Evolutionary conservation across 2,329 filamentous ascomycete genomes (phyloP), one percentile per base, ranked within the genome.

Genomic region (Pseudogymnoascus pannorum): DNA sequence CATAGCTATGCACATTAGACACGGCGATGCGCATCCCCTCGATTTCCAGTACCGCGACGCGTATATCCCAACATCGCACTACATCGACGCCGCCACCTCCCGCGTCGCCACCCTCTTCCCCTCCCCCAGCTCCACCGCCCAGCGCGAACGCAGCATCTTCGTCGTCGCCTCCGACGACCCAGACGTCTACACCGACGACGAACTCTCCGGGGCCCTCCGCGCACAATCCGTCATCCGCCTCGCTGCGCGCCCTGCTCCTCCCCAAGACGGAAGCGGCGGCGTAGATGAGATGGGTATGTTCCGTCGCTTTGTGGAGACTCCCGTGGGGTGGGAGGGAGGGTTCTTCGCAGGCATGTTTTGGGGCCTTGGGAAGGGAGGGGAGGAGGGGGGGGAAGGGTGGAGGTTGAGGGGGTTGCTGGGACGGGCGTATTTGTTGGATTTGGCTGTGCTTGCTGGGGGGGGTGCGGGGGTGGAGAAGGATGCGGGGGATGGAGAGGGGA

Each of bases 271-370:
- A n/a, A n/a, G n/a, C n/a, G n/a, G n/a, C n/a, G n/a, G n/a, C n/a
- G n/a, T n/a, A n/a, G 74, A 70, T 62, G 74, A 72, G 14, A 5
- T 4, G 2, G 71, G 74, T 2, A 76, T 81, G 5, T 83, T 88
- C 70, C 80, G 81, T 66, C 84, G 82, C 67, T 90, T 89, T 71
- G 81, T 89, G 35, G 89, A 92, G 63, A 87, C 92, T 70, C 83
- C 86, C 1, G 86, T 90, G 40, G 91, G 91, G 29, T 95, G 91
- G 91, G 91, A 95, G 72, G 91, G 91, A 16, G 91, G 91, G 1
- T 96, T 95, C 77, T 95, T 88, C 74, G 81, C 83, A 12, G 82
- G 85, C 68, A 87, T 94, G 75, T 95, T 95, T 74, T 92, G 88
- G 84, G 87, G 86, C 58, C 78, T 95, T 1, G 91, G 74, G 61